These are phyloP conservation scores for Fusarium humuli DNA, from an alignment of 2,329 filamentous ascomycete genomes.

Conservation along the genomic window DNA sequence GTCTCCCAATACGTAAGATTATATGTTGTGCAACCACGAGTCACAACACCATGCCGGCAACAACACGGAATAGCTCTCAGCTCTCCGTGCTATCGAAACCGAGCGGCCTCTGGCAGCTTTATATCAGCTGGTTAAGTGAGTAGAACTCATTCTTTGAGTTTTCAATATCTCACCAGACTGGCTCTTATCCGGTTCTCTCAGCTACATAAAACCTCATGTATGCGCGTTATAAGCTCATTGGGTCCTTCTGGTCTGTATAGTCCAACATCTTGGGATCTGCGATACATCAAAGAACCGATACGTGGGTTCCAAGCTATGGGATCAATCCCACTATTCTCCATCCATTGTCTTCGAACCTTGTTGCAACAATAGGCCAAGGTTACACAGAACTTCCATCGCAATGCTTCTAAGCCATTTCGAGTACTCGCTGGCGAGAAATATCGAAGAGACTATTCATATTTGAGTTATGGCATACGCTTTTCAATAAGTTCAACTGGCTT, in stretches of 20 bases:
- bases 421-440: fast-evolving
- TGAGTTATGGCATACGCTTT: background rate
- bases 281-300: background rate
- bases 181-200: background rate
- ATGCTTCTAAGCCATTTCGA: fast-evolving
- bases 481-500: background rate
- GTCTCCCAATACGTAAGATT: background rate
- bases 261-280: background rate
- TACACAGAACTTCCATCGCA: background rate
- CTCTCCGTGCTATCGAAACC: background rate
- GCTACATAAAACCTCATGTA: background rate
- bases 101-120: background rate
- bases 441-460: background rate
- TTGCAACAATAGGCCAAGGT: background rate
- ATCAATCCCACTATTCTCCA: background rate
- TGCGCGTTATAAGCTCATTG: fast-evolving
- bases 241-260: fast-evolving
- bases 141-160: background rate
- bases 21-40: background rate
- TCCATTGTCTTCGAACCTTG: background rate
- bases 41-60: background rate
- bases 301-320: fast-evolving
- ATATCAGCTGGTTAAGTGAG: fast-evolving
- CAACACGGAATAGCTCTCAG: background rate
- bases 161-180: background rate